Evolutionary conservation across 306 rosid species (phyloP).

Genomic region (Alnus rubra): DNA sequence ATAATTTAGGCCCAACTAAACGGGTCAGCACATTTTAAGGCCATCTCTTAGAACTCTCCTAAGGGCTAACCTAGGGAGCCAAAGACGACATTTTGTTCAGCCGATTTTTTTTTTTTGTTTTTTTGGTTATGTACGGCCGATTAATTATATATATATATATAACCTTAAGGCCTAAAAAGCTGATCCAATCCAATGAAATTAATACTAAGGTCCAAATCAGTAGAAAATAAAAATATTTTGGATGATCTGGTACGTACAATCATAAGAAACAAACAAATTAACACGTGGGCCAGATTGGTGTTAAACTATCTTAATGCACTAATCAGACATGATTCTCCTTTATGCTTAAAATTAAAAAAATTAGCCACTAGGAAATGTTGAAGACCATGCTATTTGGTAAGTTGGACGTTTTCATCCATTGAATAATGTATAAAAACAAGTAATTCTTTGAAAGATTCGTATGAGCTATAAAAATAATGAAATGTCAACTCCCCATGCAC

Average conservation of each 20-base stretch:
- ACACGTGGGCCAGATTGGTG: constrained; percentile 4
- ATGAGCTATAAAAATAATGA: constrained; percentile 19
- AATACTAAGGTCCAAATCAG: constrained; percentile 15
- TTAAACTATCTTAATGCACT: constrained; percentile 5
- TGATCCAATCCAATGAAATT: constrained; percentile 8
- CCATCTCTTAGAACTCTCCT: too few relatives aligned
- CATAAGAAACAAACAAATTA: constrained; percentile 16
- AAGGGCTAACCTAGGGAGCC: too few relatives aligned
- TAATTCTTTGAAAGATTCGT: constrained; percentile 53
- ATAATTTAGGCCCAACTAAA: too few relatives aligned
- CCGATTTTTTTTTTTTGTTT: neutral
- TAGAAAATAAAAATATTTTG: constrained; percentile 16
- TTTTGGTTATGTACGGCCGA: too few relatives aligned
- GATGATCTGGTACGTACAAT: constrained; percentile 16
- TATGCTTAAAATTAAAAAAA: constrained; percentile 27
- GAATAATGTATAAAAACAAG: constrained; percentile 30
- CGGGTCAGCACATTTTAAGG: too few relatives aligned
- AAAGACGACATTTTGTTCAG: neutral
- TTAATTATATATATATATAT: too few relatives aligned
- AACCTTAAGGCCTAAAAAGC: constrained; percentile 3
- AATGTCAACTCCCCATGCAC: constrained; percentile 39
- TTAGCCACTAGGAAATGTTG: neutral
- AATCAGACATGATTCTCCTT: constrained; percentile 58
- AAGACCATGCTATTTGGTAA: constrained; percentile 33
- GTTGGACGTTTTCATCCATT: constrained; percentile 45